Evolutionary conservation across 768 basidiomycete genomes (phyloP), one percentile per base, ranked within the genome.

Genomic region (Gelatoporia subvermispora): DNA sequence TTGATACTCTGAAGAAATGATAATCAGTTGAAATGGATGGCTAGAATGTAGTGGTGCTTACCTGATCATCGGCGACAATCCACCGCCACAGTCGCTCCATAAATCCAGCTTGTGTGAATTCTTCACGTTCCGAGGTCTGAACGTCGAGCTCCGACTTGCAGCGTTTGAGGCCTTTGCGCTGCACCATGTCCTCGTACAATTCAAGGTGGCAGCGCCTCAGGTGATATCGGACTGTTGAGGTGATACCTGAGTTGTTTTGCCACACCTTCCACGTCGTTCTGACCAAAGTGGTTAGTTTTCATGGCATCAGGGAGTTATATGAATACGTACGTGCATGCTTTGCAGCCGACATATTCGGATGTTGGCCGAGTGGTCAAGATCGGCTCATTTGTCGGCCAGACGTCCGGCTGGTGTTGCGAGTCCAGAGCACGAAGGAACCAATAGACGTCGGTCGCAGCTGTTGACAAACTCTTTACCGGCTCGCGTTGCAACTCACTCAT

Each of bases 11-110:
- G 23, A 3, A 16, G 10, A 38, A 15, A 15, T 23, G 35, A 16
- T 3, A 17, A 31, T 21, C 5, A n/a, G n/a, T n/a, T n/a, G n/a
- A 25, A 25, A n/a, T 25, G 10, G 13, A 45, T 3, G 18, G 8
- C 25, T 11, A 41, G n/a, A 35, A 17, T 45, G 9, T 13, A 28
- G 15, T n/a, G 20, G 11, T 13, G 36, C 48, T 16, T 41, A 47
- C 52, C 52, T 53, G 52, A 36, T 53, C 52, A 38, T 50, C 49
- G 3, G 36, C 44, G 17, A 41, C 49, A 8, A 49, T 38, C 60
- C 60, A 65, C 15, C 45, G 50, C 13, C 54, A 38, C 0, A 65
- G 49, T 2, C 49, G 36, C 13, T 62, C 50, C 24, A 53, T n/a
- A 13, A 31, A 31, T 13, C 13, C 13, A 13, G 28, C 28, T 20